Conservation (phyloP, 352 stramenopile species). For the Blastocystis sp. region DNA sequence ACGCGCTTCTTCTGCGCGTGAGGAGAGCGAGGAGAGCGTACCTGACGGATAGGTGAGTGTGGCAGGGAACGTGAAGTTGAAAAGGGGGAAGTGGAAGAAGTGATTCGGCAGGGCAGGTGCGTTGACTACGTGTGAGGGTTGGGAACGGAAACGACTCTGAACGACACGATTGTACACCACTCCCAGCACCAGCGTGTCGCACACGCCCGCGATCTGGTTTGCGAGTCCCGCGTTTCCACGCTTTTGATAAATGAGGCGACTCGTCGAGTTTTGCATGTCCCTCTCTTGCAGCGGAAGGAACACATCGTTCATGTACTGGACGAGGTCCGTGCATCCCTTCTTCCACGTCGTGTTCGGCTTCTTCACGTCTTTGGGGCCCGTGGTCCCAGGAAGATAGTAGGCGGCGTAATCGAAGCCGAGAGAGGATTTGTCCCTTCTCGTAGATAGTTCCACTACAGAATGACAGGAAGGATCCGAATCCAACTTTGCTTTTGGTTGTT, state of each 20-base stretch:
- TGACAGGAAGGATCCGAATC: neutral
- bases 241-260: conserved; percentile 12
- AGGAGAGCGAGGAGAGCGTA: neutral
- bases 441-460: neutral
- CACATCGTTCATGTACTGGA: conserved; percentile 10
- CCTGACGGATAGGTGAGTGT: neutral
- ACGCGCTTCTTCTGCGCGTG: neutral
- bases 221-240: conserved; percentile 19
- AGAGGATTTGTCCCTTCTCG: neutral
- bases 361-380: neutral
- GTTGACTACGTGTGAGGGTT: conserved; percentile 18
- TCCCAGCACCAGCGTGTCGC: conserved; percentile 51
- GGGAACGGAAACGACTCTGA: conserved; percentile 17
- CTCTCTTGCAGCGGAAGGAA: neutral
- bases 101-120: conserved; percentile 52
- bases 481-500: neutral
- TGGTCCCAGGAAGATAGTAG: conserved; percentile 26
- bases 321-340: neutral
- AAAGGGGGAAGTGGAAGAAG: conserved; percentile 51
- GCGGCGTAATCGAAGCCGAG: conserved; percentile 4
- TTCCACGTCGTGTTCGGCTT: neutral
- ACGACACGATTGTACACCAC: conserved; percentile 23
- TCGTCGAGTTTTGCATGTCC: neutral
- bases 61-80: conserved; percentile 40
- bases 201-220: conserved; percentile 29